These are phyloP conservation scores for Penicillium sp. DNA, from an alignment of 2,329 filamentous ascomycete species.

Conservation along the genomic window DNA sequence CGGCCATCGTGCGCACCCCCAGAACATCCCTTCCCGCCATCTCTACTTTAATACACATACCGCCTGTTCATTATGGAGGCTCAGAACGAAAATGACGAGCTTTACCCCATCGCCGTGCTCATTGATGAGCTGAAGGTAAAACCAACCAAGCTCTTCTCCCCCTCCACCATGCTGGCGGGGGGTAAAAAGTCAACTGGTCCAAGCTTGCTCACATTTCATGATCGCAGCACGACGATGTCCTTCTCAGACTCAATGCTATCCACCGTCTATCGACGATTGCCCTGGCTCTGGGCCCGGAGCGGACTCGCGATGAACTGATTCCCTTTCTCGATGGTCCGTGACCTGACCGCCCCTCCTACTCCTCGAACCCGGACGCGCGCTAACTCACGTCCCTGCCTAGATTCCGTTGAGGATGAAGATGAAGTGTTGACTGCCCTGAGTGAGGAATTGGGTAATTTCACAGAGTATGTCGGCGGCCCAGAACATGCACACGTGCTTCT, in stretches of 20 bases:
- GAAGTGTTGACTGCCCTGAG: constrained; percentile 96
- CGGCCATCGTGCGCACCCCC: constrained; percentile 32
- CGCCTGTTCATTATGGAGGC: constrained; percentile 76
- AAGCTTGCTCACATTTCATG: constrained; percentile 25
- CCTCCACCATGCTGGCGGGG: constrained; percentile 2
- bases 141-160: not conserved
- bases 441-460: constrained; percentile 94
- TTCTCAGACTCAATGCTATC: constrained; percentile 97
- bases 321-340: constrained; percentile 95
- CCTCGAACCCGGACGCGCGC: constrained; percentile 20
- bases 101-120: constrained; percentile 98
- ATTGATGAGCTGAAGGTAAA: constrained; percentile 98
- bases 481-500: constrained; percentile 95
- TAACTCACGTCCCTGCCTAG: constrained; percentile 55
- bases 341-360: constrained; percentile 29
- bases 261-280: constrained; percentile 98
- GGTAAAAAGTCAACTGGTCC: constrained; percentile 1
- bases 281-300: constrained; percentile 90
- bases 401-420: constrained; percentile 98
- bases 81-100: constrained; percentile 92
- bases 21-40: constrained; percentile 17
- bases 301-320: constrained; percentile 97
- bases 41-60: constrained; percentile 28
- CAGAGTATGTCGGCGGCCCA: constrained; percentile 95
- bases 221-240: constrained; percentile 91